These are phyloP conservation scores for Tremella fuciformis DNA, from an alignment of 768 basidiomycete species.

Conservation along the genomic window DNA sequence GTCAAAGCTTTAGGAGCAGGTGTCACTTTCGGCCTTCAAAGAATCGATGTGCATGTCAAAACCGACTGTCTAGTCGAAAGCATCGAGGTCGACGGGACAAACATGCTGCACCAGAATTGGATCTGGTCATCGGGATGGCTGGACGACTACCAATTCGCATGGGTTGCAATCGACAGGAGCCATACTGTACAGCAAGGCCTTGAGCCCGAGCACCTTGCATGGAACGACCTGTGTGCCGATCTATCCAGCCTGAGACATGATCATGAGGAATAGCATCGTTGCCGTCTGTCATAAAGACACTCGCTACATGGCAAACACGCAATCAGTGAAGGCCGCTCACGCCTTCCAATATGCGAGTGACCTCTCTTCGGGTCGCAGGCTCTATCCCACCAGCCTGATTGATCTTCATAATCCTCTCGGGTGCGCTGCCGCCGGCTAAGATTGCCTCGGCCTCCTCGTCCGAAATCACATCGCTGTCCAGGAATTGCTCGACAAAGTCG, in stretches of 20 bases:
- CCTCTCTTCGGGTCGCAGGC: constrained; percentile 28
- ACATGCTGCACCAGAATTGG: constrained; percentile 25
- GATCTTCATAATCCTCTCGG: constrained; percentile 26
- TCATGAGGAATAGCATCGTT: no score
- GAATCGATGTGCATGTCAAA: constrained; percentile 29
- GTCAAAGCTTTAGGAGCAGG: constrained; percentile 44
- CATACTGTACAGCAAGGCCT: background rate
- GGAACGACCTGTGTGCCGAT: background rate
- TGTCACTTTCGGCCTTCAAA: constrained; percentile 33
- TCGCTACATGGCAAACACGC: background rate
- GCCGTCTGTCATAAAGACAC: no score
- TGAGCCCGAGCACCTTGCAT: background rate
- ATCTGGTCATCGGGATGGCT: constrained; percentile 8
- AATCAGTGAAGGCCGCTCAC: constrained; percentile 37
- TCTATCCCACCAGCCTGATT: constrained; percentile 13
- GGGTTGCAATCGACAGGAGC: no score
- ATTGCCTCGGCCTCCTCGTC: constrained; percentile 29
- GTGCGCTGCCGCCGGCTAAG: constrained; percentile 25
- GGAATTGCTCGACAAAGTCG: constrained; percentile 48
- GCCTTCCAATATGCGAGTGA: constrained; percentile 39
- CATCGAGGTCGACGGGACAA: constrained; percentile 17
- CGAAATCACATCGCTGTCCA: constrained; percentile 22
- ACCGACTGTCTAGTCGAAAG: background rate
- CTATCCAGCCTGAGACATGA: no score
- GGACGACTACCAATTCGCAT: background rate